Conservation (phyloP, 2,329 filamentous ascomycete species). For the Aspergillus tanneri region DNA sequence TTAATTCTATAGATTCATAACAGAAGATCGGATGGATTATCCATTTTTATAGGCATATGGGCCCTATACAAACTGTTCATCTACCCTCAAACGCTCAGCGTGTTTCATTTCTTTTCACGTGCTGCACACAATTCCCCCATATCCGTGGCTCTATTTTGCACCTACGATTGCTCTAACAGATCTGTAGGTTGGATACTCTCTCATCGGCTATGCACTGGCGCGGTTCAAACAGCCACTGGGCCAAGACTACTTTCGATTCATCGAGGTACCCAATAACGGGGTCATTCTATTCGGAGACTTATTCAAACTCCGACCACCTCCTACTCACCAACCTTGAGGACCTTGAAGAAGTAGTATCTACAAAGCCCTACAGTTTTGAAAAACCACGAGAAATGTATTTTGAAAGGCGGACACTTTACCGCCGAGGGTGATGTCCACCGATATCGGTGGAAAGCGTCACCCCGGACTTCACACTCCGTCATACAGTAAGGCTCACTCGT, state of each 20-base stretch:
- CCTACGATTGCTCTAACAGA: background rate
- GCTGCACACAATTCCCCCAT: background rate
- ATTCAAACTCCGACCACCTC: background rate
- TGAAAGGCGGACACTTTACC: background rate
- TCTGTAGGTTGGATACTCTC: background rate
- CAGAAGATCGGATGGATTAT: too few species aligned
- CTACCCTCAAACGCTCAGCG: background rate
- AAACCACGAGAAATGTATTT: background rate
- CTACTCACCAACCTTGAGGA: background rate
- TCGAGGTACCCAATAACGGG: background rate
- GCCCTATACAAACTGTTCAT: background rate
- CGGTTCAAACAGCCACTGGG: background rate
- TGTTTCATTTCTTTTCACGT: background rate
- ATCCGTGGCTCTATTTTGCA: background rate
- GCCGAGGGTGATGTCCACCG: background rate
- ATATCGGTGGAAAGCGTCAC: background rate
- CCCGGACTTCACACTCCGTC: background rate
- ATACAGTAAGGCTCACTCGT: background rate
- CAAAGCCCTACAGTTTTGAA: background rate
- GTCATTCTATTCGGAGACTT: background rate
- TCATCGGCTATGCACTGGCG: background rate
- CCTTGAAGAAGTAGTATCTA: background rate
- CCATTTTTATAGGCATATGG: too few species aligned
- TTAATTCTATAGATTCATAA: too few species aligned
- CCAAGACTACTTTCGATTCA: background rate